Base-by-base conservation (phyloP, 306 rosid genomes). In the Hippophae tibetana region DNA sequence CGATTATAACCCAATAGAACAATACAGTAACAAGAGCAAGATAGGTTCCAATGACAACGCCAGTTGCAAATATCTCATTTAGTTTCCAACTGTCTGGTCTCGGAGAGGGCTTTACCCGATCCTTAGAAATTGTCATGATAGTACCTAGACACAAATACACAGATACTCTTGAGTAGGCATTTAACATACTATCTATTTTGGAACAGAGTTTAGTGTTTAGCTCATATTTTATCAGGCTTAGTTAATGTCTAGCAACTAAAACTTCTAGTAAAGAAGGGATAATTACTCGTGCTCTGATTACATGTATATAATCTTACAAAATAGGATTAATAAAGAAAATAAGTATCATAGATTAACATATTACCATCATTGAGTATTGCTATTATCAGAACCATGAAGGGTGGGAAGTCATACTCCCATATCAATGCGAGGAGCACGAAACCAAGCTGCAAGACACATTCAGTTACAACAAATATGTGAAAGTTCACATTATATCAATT, bases 111-210 rank as follows among this genome's bases (percentile, higher is more conserved):
- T 82, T 86, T 47, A 86, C 89, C 57, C 86, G 78, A 38, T 86
- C 94, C 68, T 80, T 86, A 9, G 89, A 86, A 75, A 82, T 82
- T 69, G 94, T 86, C 94, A 86, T 82, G 71, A 86, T 82, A 63
- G 89, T 86, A 64, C 94, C 89, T 80, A 47, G 18, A 58, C 67
- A 48, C 47, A 65, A 42, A 48, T 26, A 1, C 57, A 54, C 65
- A 60, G 31, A 31, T 31, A 4, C 38, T 2, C 38, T 31, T 31
- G 38, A 31, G 38, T 31, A 31, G 38, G 5, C 38, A 31, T 31
- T 31, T 31, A 31, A 31, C 38, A 4, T 31, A 31, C 38, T 31
- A 31, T 31, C 38, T 31, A 31, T 31, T 31, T 31, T 31, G 38
- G 5, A 31, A 31, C 5, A 4, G 3, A 4, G 38, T 31, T 31